These are phyloP conservation scores for Cladorrhinum sp. DNA, from an alignment of 2,329 filamentous ascomycete genomes.

Conservation along the genomic window DNA sequence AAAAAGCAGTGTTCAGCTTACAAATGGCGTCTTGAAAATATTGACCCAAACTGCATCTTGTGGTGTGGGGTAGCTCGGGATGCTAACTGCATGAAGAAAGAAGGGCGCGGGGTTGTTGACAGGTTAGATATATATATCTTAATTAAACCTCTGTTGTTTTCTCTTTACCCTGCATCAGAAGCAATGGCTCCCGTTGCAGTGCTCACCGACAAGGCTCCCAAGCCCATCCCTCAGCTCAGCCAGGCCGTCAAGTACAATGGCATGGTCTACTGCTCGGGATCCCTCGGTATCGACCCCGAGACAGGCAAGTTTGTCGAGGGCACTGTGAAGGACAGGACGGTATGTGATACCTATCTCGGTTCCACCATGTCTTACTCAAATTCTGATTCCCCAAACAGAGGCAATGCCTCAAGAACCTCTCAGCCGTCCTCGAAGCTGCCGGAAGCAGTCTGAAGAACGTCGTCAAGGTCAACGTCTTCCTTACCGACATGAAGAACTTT, in stretches of 20 bases:
- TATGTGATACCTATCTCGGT: conserved; percentile 33
- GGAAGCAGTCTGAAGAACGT: conserved; percentile 58
- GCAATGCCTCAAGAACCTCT: conserved; percentile 58
- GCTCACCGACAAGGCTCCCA: conserved; percentile 46
- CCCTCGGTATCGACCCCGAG: conserved; percentile 55
- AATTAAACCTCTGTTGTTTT: neutral
- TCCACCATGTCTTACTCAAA: neutral
- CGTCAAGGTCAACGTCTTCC: conserved; percentile 66
- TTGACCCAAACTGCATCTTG: neutral
- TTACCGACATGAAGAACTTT: conserved; percentile 65
- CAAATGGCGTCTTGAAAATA: neutral
- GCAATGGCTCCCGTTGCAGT: conserved; percentile 37
- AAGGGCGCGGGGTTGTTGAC: neutral
- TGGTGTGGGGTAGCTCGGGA: neutral
- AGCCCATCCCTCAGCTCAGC: conserved; percentile 54
- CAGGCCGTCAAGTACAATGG: conserved; percentile 62
- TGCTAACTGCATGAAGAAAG: neutral
- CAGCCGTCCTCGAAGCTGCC: conserved; percentile 57
- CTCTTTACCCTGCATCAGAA: conserved; percentile 26
- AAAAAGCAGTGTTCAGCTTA: neutral
- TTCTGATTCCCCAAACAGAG: conserved; percentile 32
- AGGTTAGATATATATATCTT: neutral
- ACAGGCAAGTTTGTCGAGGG: conserved; percentile 55
- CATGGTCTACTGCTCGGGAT: conserved; percentile 69
- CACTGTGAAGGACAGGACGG: conserved; percentile 51